Conservation (phyloP, 768 basidiomycete species). For the Mycena floridula region DNA sequence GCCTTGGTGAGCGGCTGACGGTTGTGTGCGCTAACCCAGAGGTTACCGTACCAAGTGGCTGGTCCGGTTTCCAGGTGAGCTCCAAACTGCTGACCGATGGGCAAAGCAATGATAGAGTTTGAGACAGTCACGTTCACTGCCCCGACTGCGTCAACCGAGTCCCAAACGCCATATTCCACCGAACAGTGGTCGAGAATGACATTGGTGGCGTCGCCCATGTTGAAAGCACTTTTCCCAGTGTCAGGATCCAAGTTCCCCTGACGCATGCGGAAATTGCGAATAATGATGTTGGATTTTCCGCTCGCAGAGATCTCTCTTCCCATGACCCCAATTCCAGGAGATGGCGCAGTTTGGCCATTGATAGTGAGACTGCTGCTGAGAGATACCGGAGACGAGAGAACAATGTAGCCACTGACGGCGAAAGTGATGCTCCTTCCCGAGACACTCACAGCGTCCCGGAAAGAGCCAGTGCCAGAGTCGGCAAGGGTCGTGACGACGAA, state of each 20-base stretch:
- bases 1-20: slow-evolving; percentile 17
- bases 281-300: slow-evolving; percentile 13
- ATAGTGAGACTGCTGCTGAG: slow-evolving; percentile 14
- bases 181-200: slow-evolving; percentile 16
- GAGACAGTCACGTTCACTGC: slow-evolving; percentile 16
- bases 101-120: slow-evolving; percentile 14
- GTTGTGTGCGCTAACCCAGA: slow-evolving; percentile 18
- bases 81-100: slow-evolving; percentile 17
- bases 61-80: slow-evolving; percentile 18
- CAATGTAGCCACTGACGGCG: slow-evolving; percentile 16
- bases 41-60: slow-evolving; percentile 16
- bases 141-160: slow-evolving; percentile 15
- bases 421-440: slow-evolving; percentile 17
- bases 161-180: slow-evolving; percentile 14
- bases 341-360: slow-evolving; percentile 17
- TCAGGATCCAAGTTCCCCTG: slow-evolving; percentile 15
- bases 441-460: slow-evolving; percentile 13
- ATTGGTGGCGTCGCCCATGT: slow-evolving; percentile 15
- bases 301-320: slow-evolving; percentile 15
- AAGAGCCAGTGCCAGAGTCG: slow-evolving; percentile 15
- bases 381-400: slow-evolving; percentile 14
- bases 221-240: slow-evolving; percentile 15
- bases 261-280: slow-evolving; percentile 15
- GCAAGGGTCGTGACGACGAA: slow-evolving; percentile 15
- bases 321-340: slow-evolving; percentile 16